Base-by-base conservation (phyloP, 2,329 filamentous ascomycete species). In the Dactylellina haptotyla region DNA sequence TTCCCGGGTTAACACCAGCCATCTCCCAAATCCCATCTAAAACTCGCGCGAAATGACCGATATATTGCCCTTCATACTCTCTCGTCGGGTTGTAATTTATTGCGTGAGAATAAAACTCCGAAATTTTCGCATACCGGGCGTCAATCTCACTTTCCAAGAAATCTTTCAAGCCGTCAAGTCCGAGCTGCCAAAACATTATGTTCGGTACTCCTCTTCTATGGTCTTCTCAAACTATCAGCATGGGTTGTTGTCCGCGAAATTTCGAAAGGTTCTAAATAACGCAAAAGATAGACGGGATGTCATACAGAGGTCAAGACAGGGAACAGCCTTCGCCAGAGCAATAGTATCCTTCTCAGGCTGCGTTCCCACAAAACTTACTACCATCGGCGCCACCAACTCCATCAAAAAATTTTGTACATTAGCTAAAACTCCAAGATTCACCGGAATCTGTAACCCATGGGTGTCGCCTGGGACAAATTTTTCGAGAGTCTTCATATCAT, bases 131-230 rank as follows among this genome's bases (percentile, higher is more conserved):
- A 25, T 18, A 3, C 25, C 30, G 8, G 46, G 32, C 10, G 34
- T n/a, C 5, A 32, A 37, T 26, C n/a, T n/a, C n/a, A n/a, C n/a
- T n/a, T n/a, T 51, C 30, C 9, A 66, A 43, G 4, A 57, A 51
- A 4, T 0, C 23, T 23, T 46, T 48, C 8, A 66, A 8, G 3
- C 62, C 62, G 8, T 51, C 32, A 3, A 66, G 26, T 16, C 51
- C 62, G 6, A 50, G 37, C 14, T 66, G 23, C 62, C 62, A 66
- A 10, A 51, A 5, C 20, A 66, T 10, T n/a, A 66, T 20, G 20
- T 66, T 66, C 2, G 62, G 50, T 41, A 66, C 34, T 6, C 51
- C 62, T 28, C 43, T 37, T 43, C 43, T 56, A 9, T 58, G 50
- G 43, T 66, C 62, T 66, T 30, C 12, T 20, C 14, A 9, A 18